Conservation (phyloP, 805 yeast species). For the Metschnikowia proteae region DNA sequence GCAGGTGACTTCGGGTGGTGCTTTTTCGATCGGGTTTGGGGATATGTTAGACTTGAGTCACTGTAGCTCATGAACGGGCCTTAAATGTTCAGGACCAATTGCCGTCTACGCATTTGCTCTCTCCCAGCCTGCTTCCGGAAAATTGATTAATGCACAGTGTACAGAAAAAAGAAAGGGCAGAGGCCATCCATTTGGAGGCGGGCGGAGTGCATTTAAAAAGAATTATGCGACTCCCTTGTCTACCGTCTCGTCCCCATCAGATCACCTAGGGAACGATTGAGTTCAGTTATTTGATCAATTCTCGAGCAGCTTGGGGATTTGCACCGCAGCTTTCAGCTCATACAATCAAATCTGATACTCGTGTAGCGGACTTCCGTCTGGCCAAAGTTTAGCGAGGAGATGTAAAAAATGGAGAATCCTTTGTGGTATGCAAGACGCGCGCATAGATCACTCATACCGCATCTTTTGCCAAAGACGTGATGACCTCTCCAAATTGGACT, state of each 20-base stretch:
- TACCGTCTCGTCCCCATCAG: not conserved
- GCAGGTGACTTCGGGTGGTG: too few species aligned
- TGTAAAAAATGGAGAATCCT: not conserved
- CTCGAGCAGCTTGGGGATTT: not conserved
- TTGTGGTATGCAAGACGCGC: constrained; percentile 3
- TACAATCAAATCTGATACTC: not conserved
- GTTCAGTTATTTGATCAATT: not conserved
- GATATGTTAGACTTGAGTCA: too few species aligned
- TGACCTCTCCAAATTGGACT: not conserved
- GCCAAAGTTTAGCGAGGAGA: not conserved
- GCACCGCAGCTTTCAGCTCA: not conserved
- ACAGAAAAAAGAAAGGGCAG: constrained; percentile 3
- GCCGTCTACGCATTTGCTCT: not conserved
- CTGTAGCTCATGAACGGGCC: not conserved
- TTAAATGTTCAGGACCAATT: not conserved
- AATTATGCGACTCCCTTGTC: not conserved
- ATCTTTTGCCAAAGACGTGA: constrained; percentile 1
- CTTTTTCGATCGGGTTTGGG: too few species aligned
- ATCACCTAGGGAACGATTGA: not conserved
- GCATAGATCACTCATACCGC: constrained; percentile 6
- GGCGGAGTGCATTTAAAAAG: constrained; percentile 1
- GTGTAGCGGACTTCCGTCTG: not conserved
- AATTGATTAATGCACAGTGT: constrained; percentile 1
- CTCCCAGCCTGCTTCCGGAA: not conserved
- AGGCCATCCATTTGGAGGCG: not conserved